A percentile compares a stretch with the other conserved stretches of the same genome.
phyloP scores from a whole-genome alignment of 352 stramenopile species.

The Phytopythium litorale region DNA sequence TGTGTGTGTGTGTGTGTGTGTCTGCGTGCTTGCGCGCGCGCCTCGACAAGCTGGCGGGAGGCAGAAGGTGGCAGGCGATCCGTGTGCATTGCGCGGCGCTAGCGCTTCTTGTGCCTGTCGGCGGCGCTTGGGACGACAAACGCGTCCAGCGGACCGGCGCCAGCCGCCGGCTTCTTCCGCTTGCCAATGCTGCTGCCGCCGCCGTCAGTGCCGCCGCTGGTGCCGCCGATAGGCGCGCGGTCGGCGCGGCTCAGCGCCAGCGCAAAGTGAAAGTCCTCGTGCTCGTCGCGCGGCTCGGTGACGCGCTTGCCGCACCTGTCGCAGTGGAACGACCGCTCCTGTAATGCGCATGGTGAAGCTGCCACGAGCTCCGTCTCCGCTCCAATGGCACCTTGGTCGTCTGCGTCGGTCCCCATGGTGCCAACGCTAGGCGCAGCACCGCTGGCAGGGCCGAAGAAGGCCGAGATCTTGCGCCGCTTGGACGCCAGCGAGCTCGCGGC shows the following conservation, averaged over 20 bases:
- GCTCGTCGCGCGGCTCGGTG: conserved; percentile 30
- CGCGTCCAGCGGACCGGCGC: conserved; percentile 44
- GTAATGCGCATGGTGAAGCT: conserved; percentile 12
- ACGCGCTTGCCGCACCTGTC: conserved; percentile 30
- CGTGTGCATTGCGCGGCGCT: too few relatives aligned
- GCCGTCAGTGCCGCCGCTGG: not conserved
- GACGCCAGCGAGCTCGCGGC: not conserved
- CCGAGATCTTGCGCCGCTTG: conserved; percentile 53
- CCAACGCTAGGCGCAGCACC: not conserved
- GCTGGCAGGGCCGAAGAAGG: conserved; percentile 33
- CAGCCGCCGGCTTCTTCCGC: conserved; percentile 3
- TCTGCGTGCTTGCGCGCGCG: too few relatives aligned
- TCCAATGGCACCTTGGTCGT: not conserved
- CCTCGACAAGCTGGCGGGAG: too few relatives aligned
- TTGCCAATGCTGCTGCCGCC: not conserved
- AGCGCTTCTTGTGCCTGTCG: too few relatives aligned
- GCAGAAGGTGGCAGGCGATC: too few relatives aligned
- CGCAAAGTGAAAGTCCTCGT: conserved; percentile 61
- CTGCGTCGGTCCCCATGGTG: not conserved
- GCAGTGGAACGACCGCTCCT: conserved; percentile 22
- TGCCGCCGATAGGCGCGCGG: conserved; percentile 8
- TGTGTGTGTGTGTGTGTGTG: too few relatives aligned
- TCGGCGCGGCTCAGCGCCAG: conserved; percentile 34
- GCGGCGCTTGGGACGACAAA: conserved; percentile 21
- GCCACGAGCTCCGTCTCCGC: not conserved